Base-by-base conservation (phyloP, 495 filamentous ascomycete genomes). In the Pyrenula aspistea region DNA sequence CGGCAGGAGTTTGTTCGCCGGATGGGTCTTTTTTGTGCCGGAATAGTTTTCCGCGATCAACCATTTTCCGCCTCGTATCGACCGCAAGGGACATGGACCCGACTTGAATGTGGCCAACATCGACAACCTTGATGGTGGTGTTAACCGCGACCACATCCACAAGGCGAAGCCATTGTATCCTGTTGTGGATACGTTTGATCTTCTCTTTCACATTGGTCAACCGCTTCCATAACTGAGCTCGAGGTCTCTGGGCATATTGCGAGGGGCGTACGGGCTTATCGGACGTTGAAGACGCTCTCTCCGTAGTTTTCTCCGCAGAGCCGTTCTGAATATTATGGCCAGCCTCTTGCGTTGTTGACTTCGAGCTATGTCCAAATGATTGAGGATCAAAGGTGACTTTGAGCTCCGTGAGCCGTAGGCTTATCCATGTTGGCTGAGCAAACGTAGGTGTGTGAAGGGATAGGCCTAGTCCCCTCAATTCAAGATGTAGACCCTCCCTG, bases 361-460 rank as follows among this genome's bases (percentile, higher is more conserved):
- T 42, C 15, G 31, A 15, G 8, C 4, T 15, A 61, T 68, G 68
- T 11, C 62, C 65, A 50, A 92, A 66, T 25, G 77, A 74, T 53
- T 80, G 77, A 53, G 89, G 70, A 67, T 97, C 89, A 22, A 96
- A 65, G 0, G 87, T 91, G n/a, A 97, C 75, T 50, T 80, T 86
- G 36, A 96, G 70, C 59, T 95, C 91, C 56, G 82, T 85, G 53
- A 97, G 71, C 22, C 90, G 87, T 36, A 99, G 76, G 63, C 89
- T 96, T 59, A 96, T 71, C 93, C 93, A 99, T 69, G 94, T 96
- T 53, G 93, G 91, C 67, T 96, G 91, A 20, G 91, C 87, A 67
- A 97, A 97, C 15, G 93, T 95, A 8, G 93, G 92, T 10, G 90
- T 83, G 69, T 97, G 93, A 60, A 96, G 63, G 47, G 87, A 84